Evolutionary conservation across 108 stramenopile species (phyloP), one percentile per base, ranked within the genome.

Genomic region (Schizochytrium sp.): DNA sequence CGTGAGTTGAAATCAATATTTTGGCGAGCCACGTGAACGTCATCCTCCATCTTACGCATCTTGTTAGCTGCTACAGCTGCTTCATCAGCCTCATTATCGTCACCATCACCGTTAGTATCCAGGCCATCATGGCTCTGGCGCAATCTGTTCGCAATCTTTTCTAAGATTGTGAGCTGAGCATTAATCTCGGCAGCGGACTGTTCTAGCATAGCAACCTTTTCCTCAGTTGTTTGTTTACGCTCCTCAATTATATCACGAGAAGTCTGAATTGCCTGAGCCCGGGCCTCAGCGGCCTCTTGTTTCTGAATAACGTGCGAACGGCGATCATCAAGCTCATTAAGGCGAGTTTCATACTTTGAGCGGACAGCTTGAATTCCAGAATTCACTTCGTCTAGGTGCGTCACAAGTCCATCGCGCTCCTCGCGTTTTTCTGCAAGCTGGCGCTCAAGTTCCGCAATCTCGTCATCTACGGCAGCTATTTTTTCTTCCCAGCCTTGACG

Each of bases 371-470:
- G 50, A 40, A 83, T 83, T 5, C 76, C 76, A 40, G 15, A 55
- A 53, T 83, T 83, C 38, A 83, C 76, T 10, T 83, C 53, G 45
- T 83, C 76, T 13, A 83, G 28, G 76, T 38, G n/a, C 15, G 10
- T 28, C 28, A n/a, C 28, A 10, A 83, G 28, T 5, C n/a, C 5
- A 5, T n/a, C 76, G 45, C 76, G 76, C 13, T 49, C 76, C 28
- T 83, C 17, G 76, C 76, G 76, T 28, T 83, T 83, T n/a, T 1
- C 47, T 53, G 10, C 76, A 13, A 83, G 76, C 76, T 83, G 76
- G 15, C 76, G 47, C 76, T 83, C 76, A 10, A 83, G 53, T 28
- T 83, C 76, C 50, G 19, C 76, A 42, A 83, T 83, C 76, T 83
- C 76, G 5, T 83, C 76, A 53, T 83, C 76, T 7, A 83, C 53